Conservation (phyloP, 78 protist species). For the Protostelium mycophagum region DNA sequence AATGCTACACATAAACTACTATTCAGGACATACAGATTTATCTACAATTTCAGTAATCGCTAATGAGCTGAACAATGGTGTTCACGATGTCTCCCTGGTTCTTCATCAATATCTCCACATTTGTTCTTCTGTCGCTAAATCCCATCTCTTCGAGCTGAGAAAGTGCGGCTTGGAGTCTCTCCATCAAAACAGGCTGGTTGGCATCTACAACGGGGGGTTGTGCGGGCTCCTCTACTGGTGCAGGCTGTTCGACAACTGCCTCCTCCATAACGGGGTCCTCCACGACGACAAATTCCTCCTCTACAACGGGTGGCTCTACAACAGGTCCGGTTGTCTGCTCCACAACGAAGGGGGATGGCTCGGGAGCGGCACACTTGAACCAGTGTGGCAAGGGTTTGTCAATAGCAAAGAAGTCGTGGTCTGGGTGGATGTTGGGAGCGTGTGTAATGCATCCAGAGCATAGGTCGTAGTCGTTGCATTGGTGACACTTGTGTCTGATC, state of each 20-base stretch:
- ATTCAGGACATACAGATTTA: too few species aligned
- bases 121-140: background rate
- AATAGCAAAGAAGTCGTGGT: background rate
- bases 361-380: background rate
- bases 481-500: conserved; percentile 52
- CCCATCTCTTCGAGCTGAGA: background rate
- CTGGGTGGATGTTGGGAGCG: background rate
- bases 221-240: too few species aligned
- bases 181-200: background rate
- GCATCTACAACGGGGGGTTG: too few species aligned
- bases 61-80: background rate
- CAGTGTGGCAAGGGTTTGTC: background rate
- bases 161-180: background rate
- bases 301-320: too few species aligned
- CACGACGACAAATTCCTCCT: too few species aligned
- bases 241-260: too few species aligned
- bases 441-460: conserved; percentile 41
- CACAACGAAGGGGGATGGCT: too few species aligned
- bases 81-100: background rate
- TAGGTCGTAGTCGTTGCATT: conserved; percentile 49
- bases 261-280: too few species aligned
- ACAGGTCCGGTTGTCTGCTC: too few species aligned
- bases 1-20: too few species aligned
- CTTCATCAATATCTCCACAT: background rate
- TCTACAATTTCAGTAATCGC: background rate